Evolutionary conservation across 2,329 filamentous ascomycete species (phyloP).

Genomic region (Pseudogymnoascus sp.): DNA sequence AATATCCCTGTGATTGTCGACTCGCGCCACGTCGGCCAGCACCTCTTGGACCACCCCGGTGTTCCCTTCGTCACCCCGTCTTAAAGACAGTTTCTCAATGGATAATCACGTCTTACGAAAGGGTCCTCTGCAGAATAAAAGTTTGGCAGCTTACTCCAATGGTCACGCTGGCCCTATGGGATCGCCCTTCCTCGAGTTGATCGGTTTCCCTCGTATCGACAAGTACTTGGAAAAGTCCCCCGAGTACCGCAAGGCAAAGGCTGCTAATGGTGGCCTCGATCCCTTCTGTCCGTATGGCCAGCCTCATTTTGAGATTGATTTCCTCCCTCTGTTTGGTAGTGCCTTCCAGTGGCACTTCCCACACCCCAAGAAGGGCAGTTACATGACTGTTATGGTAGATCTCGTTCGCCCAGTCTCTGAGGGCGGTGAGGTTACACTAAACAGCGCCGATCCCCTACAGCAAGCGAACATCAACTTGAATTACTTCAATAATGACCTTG

Average conservation of each 20-base stretch:
- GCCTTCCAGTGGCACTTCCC: slow-evolving; percentile 45
- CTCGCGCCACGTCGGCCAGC: slow-evolving; percentile 28
- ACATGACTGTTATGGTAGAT: slow-evolving; percentile 51
- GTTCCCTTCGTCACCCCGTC: slow-evolving; percentile 26
- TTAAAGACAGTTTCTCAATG: too few species aligned
- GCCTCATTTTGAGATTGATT: slow-evolving; percentile 58
- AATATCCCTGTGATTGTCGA: slow-evolving; percentile 23
- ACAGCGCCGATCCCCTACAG: slow-evolving; percentile 34
- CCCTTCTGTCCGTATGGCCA: slow-evolving; percentile 51
- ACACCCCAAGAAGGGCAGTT: slow-evolving; percentile 37
- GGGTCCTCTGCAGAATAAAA: too few species aligned
- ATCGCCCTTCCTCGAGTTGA: slow-evolving; percentile 42
- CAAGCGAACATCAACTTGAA: slow-evolving; percentile 34
- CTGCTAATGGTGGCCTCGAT: slow-evolving; percentile 37
- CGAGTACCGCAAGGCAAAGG: slow-evolving; percentile 28
- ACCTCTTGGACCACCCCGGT: slow-evolving; percentile 34
- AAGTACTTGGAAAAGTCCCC: slow-evolving; percentile 21
- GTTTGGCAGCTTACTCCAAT: too few species aligned
- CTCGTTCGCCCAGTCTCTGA: slow-evolving; percentile 42
- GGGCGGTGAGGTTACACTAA: slow-evolving; percentile 35
- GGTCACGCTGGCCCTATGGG: slow-evolving; percentile 31
- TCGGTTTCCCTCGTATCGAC: slow-evolving; percentile 53
- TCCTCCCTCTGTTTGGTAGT: slow-evolving; percentile 49
- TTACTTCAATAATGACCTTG: slow-evolving; percentile 38
- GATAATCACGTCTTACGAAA: too few species aligned